Evolutionary conservation across 2,329 filamentous ascomycete genomes (phyloP).

Genomic region (Aspergillus intermedius): DNA sequence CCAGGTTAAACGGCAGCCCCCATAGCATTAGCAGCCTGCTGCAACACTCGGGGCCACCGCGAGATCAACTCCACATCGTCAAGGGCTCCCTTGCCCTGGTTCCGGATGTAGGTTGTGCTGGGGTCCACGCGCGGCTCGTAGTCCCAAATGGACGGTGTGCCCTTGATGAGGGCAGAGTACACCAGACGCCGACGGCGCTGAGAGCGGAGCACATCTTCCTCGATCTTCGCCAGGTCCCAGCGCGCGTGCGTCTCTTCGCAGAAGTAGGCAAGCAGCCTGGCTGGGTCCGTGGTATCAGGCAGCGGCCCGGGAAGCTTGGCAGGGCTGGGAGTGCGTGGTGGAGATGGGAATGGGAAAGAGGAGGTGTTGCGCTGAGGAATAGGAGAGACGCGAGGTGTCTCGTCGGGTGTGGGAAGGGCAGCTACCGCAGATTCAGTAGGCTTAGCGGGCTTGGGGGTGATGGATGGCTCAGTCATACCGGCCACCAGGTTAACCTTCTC

Average conservation of each 20-base stretch:
- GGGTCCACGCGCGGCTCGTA: slow-evolving; percentile 58
- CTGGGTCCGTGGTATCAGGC: slow-evolving; percentile 27
- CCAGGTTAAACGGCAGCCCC: slow-evolving; percentile 4
- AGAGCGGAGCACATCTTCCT: slow-evolving; percentile 63
- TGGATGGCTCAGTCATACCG: slow-evolving; percentile 25
- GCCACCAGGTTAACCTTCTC: slow-evolving; percentile 65
- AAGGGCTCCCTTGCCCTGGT: slow-evolving; percentile 36
- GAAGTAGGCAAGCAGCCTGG: slow-evolving; percentile 57
- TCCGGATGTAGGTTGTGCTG: slow-evolving; percentile 66
- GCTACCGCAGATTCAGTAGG: slow-evolving; percentile 9
- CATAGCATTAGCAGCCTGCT: slow-evolving; percentile 23
- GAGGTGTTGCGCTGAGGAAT: slow-evolving; percentile 16
- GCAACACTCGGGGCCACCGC: slow-evolving; percentile 35
- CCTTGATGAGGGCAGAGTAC: slow-evolving; percentile 71
- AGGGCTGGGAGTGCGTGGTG: slow-evolving; percentile 35
- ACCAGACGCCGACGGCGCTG: slow-evolving; percentile 74
- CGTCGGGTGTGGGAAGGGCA: slow-evolving; percentile 25
- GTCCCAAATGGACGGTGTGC: slow-evolving; percentile 77
- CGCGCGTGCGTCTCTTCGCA: slow-evolving; percentile 63
- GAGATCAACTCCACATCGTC: slow-evolving; percentile 38
- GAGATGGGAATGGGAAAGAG: slow-evolving; percentile 29
- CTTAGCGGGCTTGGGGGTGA: slow-evolving; percentile 35
- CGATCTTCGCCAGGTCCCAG: slow-evolving; percentile 79
- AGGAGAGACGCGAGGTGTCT: slow-evolving; percentile 25
- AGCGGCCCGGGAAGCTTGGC: slow-evolving; percentile 27